Evolutionary conservation across 352 stramenopile genomes (phyloP), one percentile per base, ranked within the genome.

Genomic region (Globisporangium megalacanthum): DNA sequence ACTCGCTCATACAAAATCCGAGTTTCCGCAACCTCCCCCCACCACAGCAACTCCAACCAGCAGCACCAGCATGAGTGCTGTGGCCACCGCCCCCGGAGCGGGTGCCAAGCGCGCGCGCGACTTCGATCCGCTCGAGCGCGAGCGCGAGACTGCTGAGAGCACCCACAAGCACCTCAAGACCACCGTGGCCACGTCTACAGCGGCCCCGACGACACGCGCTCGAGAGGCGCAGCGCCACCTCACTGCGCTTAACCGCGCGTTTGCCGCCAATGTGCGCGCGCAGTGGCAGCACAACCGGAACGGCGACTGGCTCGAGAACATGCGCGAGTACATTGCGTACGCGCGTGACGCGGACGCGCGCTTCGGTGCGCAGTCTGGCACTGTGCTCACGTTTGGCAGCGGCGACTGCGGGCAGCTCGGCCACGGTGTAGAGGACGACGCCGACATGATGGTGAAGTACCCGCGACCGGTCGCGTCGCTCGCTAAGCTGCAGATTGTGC

Each of bases 381-480:
- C 77, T 54, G 54, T 86, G 15, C 58, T 96, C 46, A 92, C 81
- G 6, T 98, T 97, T 56, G 93, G 93, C 36, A 91, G 72, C 51
- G 93, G 92, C n/a, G 93, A 98, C 64, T 96, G 87, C 61, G 89
- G 83, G 15, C 93, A 98, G 54, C 62, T 98, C n/a, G 95, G 87
- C 36, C 89, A 97, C 66, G 77, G 83, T n/a, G 84, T 93, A 8
- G 74, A 94, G 1, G 79, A 91, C 13, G 75, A 92, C 22, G 71
- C 79, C 13, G 73, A 93, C 52, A 72, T 97, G 39, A 90, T 89
- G 62, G 77, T 86, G 56, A 76, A 75, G 56, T 90, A 77, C 54
- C 84, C 85, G n/a, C 73, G 78, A 2, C 62, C 82, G 4, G 62
- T 94, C 14, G 39, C 51, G 53, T 54, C 70, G 7, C 63, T 95